A percentile compares a stretch with the other conserved stretches of the same genome.
phyloP scores from a whole-genome alignment of 768 basidiomycete genomes.

The Hericium coralloides region DNA sequence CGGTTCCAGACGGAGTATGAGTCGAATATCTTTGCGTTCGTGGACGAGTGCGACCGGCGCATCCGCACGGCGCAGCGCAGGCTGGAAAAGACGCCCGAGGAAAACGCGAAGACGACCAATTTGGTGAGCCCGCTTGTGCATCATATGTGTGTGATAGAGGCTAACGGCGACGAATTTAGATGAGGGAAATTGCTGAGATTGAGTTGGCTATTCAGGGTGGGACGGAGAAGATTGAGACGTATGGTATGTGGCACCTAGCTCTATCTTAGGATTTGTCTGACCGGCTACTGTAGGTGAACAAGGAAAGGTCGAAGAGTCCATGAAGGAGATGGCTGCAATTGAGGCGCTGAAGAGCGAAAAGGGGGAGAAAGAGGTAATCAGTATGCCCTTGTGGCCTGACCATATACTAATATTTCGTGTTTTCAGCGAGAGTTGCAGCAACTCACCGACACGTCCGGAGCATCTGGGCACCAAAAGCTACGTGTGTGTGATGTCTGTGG shows the following conservation, averaged over 20 bases:
- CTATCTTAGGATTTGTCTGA: neutral
- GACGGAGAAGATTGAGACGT: conserved; percentile 93
- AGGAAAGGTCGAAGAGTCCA: conserved; percentile 98
- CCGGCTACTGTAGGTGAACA: conserved; percentile 62
- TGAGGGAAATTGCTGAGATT: conserved; percentile 99
- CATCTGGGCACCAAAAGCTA: conserved; percentile 98
- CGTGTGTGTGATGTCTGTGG: conserved; percentile 99
- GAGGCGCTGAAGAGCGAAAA: conserved; percentile 97
- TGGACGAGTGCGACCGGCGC: conserved; percentile 96
- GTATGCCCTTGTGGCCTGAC: neutral
- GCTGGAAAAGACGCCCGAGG: conserved; percentile 98
- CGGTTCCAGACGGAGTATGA: conserved; percentile 95
- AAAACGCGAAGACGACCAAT: conserved; percentile 98
- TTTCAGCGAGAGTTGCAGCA: conserved; percentile 85
- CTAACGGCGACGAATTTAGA: conserved; percentile 35
- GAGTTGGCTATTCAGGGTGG: conserved; percentile 98
- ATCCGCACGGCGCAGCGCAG: conserved; percentile 90
- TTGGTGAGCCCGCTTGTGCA: conserved; percentile 42
- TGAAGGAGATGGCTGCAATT: conserved; percentile 95
- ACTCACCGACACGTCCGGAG: conserved; percentile 95
- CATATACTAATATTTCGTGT: neutral
- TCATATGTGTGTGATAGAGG: neutral
- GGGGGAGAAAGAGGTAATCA: conserved; percentile 81
- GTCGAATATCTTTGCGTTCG: conserved; percentile 89
- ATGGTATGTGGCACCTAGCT: conserved; percentile 44